Conservation (phyloP, 169 alveolate genomes). For the Plasmodium coatneyi region DNA sequence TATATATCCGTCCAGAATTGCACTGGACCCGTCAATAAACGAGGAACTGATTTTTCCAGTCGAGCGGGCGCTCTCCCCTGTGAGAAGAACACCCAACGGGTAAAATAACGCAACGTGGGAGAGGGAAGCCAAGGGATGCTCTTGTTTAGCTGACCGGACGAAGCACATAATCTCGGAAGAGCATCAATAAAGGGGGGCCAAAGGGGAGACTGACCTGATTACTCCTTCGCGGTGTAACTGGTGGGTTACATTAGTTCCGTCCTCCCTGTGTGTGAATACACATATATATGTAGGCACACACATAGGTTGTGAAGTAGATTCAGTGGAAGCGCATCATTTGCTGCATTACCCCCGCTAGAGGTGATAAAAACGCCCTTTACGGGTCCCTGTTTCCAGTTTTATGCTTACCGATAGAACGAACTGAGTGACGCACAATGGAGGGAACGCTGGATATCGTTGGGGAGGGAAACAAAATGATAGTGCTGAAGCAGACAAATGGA, state of each 20-base stretch:
- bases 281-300: not conserved
- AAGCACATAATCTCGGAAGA: not conserved
- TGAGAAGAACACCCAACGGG: not conserved
- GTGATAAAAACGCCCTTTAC: not conserved
- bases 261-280: not conserved
- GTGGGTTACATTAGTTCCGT: not conserved
- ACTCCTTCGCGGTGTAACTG: not conserved
- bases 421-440: slow-evolving; percentile 3
- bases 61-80: not conserved
- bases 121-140: not conserved
- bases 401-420: not conserved
- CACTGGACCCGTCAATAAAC: not conserved
- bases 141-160: not conserved
- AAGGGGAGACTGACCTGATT: not conserved
- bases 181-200: not conserved
- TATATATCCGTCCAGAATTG: not conserved
- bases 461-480: slow-evolving; percentile 69
- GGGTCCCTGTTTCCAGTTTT: no score
- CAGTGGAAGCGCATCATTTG: not conserved
- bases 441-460: slow-evolving; percentile 40
- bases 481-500: slow-evolving; percentile 13
- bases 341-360: not conserved
- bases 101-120: not conserved
- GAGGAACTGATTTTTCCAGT: not conserved
- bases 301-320: not conserved